Percentiles rank a stretch among this genome's conserved stretches.
Conservation (phyloP, 2,329 filamentous ascomycete species). For the Penicillium fuscoglaucum region DNA sequence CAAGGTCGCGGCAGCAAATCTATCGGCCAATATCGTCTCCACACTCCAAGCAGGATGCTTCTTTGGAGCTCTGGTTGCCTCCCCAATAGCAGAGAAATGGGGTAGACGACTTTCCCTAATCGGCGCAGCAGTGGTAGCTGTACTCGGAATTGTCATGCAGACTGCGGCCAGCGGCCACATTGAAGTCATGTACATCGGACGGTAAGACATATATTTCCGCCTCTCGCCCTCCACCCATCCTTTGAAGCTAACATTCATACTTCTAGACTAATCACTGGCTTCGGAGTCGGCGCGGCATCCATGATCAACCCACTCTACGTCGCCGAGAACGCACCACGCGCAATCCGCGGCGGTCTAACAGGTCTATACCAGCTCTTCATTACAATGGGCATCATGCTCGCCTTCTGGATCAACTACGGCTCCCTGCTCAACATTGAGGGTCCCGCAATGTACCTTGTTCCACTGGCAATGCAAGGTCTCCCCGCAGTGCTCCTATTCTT, state of each 20-base stretch:
- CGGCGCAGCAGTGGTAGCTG: conserved; percentile 57
- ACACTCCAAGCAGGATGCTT: conserved; percentile 70
- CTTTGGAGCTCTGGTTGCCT: conserved; percentile 58
- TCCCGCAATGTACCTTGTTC: conserved; percentile 59
- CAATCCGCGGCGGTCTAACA: conserved; percentile 60
- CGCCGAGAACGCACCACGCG: conserved; percentile 60
- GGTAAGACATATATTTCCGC: conserved; percentile 44
- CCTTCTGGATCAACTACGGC: conserved; percentile 58
- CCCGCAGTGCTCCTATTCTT: conserved; percentile 61
- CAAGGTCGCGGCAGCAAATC: conserved; percentile 50
- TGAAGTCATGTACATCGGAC: conserved; percentile 64
- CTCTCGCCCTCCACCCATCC: background rate
- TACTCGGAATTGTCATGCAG: conserved; percentile 65
- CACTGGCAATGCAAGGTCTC: conserved; percentile 64
- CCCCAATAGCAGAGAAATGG: conserved; percentile 43
- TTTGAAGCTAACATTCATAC: conserved; percentile 12
- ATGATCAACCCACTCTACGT: conserved; percentile 64
- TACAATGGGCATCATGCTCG: conserved; percentile 46
- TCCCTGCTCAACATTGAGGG: conserved; percentile 51
- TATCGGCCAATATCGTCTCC: conserved; percentile 69
- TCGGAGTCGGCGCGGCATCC: conserved; percentile 52
- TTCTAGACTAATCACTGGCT: conserved; percentile 51
- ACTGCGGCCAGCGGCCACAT: conserved; percentile 61
- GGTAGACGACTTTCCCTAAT: conserved; percentile 60
- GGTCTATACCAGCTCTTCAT: conserved; percentile 63